Evolutionary conservation across 2,329 filamentous ascomycete species (phyloP), one percentile per base, ranked within the genome.

Genomic region (Ophiognomonia clavigignenti-juglandacearum): DNA sequence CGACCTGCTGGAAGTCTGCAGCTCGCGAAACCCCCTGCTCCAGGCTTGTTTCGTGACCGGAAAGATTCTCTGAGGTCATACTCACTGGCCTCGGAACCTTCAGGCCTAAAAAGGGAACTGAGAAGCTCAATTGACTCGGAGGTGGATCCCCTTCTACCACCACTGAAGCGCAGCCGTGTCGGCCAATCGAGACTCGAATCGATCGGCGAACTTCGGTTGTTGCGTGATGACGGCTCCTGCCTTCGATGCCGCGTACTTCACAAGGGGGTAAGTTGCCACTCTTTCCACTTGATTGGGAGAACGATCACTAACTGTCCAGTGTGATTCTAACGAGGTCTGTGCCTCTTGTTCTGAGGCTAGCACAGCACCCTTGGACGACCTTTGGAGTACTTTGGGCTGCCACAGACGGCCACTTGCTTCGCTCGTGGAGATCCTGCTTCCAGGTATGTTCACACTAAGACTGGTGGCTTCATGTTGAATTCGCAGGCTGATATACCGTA

Each of bases 141-240:
- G 39, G 63, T 68, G 31, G 75, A 80, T 45, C 69, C 74, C 16
- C 61, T 77, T 34, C 64, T 81, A 3, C 77, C 77, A 7, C 77
- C 77, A 4, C 56, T 80, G 46, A 79, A 79, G 59, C 67, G 71
- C 52, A 75, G 71, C 44, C 69, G 75, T 36, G 68, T 74, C 24
- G 74, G 73, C 4, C 75, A 75, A 52, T 70, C 73, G 31, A 71
- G 74, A 20, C 63, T 81, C 2, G 70, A 80, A 56, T 80, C 77
- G 16, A 80, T 81, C 38, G 75, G 72, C 35, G 77, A 80, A 59
- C 67, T 81, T 4, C 69, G 68, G 34, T 65, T 80, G 8, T 64
- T 74, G 16, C 70, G 67, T 32, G 70, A 74, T 29, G 59, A 65
- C 14, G 69, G 69, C 14, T 67, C 71, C 13, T 80, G 77, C 55